phyloP scores from a whole-genome alignment of 2,329 filamentous ascomycete genomes.

The Davidsoniella virescens region DNA sequence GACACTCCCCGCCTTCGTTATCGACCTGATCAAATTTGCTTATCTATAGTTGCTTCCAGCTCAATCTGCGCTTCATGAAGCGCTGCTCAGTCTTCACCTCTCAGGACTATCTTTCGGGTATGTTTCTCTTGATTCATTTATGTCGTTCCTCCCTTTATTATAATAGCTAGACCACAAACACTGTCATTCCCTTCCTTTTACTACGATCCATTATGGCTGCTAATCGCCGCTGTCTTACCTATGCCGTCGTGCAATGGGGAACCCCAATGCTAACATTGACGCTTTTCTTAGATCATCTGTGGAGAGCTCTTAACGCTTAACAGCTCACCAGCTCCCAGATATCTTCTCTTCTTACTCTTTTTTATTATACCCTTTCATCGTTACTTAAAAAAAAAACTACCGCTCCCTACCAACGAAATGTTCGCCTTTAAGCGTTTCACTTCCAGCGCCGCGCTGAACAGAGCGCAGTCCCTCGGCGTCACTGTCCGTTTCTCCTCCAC shows the following conservation, averaged over 20 bases:
- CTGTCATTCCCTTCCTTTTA: not conserved
- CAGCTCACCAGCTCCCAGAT: slow-evolving; percentile 14
- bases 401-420: slow-evolving; percentile 6
- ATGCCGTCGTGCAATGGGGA: not conserved
- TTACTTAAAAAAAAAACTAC: slow-evolving; percentile 5
- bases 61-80: slow-evolving; percentile 61
- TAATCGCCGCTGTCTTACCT: not conserved
- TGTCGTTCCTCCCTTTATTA: slow-evolving; percentile 2
- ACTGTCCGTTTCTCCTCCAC: slow-evolving; percentile 18
- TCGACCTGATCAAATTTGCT: slow-evolving; percentile 13
- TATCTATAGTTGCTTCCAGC: slow-evolving; percentile 21
- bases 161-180: slow-evolving; percentile 9
- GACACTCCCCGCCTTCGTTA: not conserved
- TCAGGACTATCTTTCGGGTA: slow-evolving; percentile 71
- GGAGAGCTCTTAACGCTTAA: slow-evolving; percentile 21
- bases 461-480: slow-evolving; percentile 25
- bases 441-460: slow-evolving; percentile 19
- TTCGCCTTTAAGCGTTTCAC: slow-evolving; percentile 30
- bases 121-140: slow-evolving; percentile 18
- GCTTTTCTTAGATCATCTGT: slow-evolving; percentile 24
- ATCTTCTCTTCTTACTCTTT: slow-evolving; percentile 14
- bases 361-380: slow-evolving; percentile 1
- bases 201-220: not conserved
- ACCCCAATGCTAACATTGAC: slow-evolving; percentile 8
- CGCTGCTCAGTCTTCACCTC: slow-evolving; percentile 73